Percentiles rank a stretch among this genome's conserved stretches.
phyloP scores from a whole-genome alignment of 2,329 filamentous ascomycete species.

The Raffaelea deltoideospora region DNA sequence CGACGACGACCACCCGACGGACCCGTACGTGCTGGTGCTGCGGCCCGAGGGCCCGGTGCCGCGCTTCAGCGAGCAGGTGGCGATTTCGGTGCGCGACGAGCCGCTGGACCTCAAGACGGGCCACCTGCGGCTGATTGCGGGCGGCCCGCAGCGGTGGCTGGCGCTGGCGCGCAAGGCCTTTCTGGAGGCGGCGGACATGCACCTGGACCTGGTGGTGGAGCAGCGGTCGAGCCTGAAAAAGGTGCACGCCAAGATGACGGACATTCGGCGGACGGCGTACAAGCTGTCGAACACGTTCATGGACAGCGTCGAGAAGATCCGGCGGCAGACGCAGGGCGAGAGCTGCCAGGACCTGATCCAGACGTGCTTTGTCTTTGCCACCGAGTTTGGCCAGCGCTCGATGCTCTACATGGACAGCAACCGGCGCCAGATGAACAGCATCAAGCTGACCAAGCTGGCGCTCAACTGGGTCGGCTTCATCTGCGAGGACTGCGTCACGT shows the following conservation, averaged over 20 bases:
- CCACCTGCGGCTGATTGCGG: conserved; percentile 74
- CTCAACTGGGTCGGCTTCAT: conserved; percentile 98
- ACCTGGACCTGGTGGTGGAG: conserved; percentile 80
- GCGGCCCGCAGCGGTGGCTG: conserved; percentile 67
- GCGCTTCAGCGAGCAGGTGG: conserved; percentile 70
- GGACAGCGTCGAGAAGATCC: conserved; percentile 91
- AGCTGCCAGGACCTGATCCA: conserved; percentile 94
- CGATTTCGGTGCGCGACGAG: conserved; percentile 58
- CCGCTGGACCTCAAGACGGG: conserved; percentile 75
- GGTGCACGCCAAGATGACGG: conserved; percentile 79
- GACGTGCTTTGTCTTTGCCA: conserved; percentile 97
- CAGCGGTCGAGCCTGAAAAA: conserved; percentile 86
- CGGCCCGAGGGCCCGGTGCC: conserved; percentile 62
- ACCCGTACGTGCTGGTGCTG: conserved; percentile 76
- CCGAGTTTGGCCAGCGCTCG: conserved; percentile 91
- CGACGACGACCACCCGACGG: conserved; percentile 64
- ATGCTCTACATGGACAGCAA: conserved; percentile 94
- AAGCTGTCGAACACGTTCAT: conserved; percentile 96
- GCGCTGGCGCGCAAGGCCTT: conserved; percentile 67
- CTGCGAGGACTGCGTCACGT: conserved; percentile 88
- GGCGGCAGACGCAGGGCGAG: conserved; percentile 66
- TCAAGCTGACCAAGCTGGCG: conserved; percentile 83
- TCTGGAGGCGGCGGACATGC: conserved; percentile 61
- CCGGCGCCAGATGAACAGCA: conserved; percentile 88
- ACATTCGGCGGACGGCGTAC: conserved; percentile 90